phyloP scores from a whole-genome alignment of 169 alveolate genomes.

The Cryptosporidium xiaoi region DNA sequence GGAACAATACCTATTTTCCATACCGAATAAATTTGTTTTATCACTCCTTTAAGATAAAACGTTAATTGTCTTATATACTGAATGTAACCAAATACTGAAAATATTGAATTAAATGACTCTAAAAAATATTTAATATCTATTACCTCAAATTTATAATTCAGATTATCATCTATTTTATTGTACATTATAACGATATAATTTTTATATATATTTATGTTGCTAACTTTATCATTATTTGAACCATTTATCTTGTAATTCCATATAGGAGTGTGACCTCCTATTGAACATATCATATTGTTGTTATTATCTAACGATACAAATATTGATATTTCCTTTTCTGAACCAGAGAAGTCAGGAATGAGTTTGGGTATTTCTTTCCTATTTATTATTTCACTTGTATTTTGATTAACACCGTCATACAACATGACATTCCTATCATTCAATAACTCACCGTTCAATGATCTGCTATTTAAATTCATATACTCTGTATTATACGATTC shows the following conservation, averaged over 20 bases:
- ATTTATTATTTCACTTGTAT: no score
- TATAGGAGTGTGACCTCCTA: conserved; percentile 73
- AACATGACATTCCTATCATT: no score
- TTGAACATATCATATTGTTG: conserved; percentile 26
- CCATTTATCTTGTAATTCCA: conserved; percentile 20
- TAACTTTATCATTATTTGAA: background rate
- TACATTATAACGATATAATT: conserved; percentile 5
- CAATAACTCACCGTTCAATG: no score
- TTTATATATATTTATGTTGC: background rate
- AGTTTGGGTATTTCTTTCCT: conserved; percentile 33
- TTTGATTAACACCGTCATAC: no score
- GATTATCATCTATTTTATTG: background rate
- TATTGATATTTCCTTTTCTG: conserved; percentile 9
- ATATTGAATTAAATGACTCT: conserved; percentile 5
- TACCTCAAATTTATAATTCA: background rate
- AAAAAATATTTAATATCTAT: conserved; percentile 18
- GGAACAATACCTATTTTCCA: conserved; percentile 56
- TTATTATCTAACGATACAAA: conserved; percentile 25
- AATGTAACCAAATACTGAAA: conserved; percentile 25
- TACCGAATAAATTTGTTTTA: conserved; percentile 25
- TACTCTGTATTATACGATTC: no score
- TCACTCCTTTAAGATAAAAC: conserved; percentile 19
- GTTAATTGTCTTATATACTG: conserved; percentile 56
- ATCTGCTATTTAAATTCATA: no score
- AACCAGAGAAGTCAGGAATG: conserved; percentile 22